Conservation (phyloP, 2,329 filamentous ascomycete genomes). For the Talaromyces atroroseus region DNA sequence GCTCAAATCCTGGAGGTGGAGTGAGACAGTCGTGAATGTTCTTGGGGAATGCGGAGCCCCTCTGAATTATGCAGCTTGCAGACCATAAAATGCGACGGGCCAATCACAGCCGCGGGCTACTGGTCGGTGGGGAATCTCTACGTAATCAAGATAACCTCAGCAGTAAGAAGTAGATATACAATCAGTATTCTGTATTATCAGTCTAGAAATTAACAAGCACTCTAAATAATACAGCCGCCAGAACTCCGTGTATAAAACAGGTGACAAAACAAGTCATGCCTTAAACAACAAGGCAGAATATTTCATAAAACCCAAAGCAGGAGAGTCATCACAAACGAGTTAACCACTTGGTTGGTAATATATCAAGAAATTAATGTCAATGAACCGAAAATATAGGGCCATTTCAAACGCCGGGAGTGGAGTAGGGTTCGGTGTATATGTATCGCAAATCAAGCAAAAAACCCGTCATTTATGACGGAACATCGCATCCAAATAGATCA, state of each 20-base stretch:
- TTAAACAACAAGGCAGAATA: no score
- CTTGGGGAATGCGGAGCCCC: slow-evolving; percentile 7
- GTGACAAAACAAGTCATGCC: no score
- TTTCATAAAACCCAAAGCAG: no score
- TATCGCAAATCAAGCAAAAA: not conserved
- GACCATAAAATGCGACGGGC: not conserved
- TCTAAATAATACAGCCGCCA: not conserved
- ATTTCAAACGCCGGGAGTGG: not conserved
- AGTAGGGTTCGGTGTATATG: not conserved
- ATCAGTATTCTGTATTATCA: not conserved
- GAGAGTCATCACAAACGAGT: not conserved
- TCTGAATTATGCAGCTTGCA: not conserved
- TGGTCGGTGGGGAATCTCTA: not conserved
- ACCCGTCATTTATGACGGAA: not conserved
- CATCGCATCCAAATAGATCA: not conserved
- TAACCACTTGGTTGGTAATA: not conserved
- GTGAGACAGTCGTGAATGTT: not conserved
- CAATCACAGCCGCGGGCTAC: not conserved
- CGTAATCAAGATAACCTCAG: not conserved
- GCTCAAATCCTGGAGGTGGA: not conserved
- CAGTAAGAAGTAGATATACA: not conserved
- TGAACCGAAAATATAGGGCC: not conserved
- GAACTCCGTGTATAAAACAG: not conserved
- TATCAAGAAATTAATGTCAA: not conserved
- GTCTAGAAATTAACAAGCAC: not conserved